phyloP scores from a whole-genome alignment of 192 early-diverging fungal genomes.

The Phlyctochytrium bullatum region DNA sequence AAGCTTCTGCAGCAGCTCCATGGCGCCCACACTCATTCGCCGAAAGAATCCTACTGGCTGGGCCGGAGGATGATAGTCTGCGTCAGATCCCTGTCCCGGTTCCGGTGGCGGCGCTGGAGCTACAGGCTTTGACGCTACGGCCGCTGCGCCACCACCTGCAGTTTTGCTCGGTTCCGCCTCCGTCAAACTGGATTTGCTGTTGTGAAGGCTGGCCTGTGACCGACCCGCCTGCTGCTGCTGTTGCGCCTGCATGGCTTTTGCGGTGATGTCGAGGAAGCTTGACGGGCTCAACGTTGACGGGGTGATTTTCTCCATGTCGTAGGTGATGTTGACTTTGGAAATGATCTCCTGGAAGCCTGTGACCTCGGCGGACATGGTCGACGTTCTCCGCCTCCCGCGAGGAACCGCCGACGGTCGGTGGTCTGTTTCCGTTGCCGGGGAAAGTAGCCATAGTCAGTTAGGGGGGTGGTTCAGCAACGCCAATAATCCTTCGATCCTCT shows the following conservation, averaged over 20 bases:
- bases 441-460: too few species aligned
- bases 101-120: too few species aligned
- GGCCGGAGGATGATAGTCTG: neutral
- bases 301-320: slow-evolving; percentile 11
- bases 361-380: neutral
- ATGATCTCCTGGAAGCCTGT: neutral
- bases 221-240: neutral
- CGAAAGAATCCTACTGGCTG: neutral
- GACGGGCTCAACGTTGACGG: neutral
- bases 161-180: too few species aligned
- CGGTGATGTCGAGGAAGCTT: too few species aligned
- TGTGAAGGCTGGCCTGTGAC: neutral
- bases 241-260: too few species aligned
- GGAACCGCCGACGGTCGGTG: slow-evolving; percentile 12
- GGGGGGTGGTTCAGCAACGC: too few species aligned
- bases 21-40: neutral
- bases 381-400: neutral
- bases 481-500: too few species aligned
- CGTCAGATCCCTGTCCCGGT: too few species aligned
- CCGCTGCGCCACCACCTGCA: too few species aligned
- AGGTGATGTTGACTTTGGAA: slow-evolving; percentile 7
- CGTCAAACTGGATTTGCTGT: neutral
- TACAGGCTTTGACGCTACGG: neutral
- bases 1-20: neutral
- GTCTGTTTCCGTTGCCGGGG: neutral